phyloP scores from a whole-genome alignment of 2,329 filamentous ascomycete genomes.

The Cladobotryum protrusum region DNA sequence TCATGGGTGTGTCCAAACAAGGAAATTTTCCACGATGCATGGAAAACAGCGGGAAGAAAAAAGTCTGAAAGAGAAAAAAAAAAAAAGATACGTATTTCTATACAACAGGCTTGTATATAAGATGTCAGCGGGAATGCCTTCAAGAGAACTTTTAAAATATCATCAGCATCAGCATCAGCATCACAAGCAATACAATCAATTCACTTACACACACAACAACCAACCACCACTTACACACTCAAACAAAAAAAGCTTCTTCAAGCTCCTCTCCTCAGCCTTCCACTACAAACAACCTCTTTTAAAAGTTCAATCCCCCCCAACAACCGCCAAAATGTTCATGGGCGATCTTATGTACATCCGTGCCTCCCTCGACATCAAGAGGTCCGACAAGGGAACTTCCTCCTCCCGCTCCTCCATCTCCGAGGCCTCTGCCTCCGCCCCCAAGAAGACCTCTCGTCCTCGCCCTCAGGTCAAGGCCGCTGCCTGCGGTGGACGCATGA shows the following conservation, averaged over 20 bases:
- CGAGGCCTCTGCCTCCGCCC: constrained; percentile 2
- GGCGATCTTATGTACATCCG: constrained; percentile 23
- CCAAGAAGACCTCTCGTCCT: neutral
- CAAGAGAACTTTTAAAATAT: neutral
- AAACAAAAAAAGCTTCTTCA: too few species aligned
- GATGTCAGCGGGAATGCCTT: too few species aligned
- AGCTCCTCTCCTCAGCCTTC: too few species aligned
- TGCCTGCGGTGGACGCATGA: neutral
- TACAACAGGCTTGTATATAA: too few species aligned
- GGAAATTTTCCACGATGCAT: too few species aligned
- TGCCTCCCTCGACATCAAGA: constrained; percentile 2
- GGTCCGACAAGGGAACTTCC: neutral
- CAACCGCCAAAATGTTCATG: constrained; percentile 21
- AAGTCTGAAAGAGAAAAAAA: too few species aligned
- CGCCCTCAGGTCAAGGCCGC: neutral
- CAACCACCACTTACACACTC: neutral
- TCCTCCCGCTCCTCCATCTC: constrained; percentile 1
- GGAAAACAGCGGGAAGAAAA: too few species aligned
- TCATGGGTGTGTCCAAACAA: neutral
- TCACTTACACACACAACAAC: neutral
- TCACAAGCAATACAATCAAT: neutral
- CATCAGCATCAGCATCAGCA: neutral
- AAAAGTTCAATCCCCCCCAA: neutral
- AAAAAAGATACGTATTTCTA: too few species aligned
- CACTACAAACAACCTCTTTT: too few species aligned